A percentile compares a stretch with the other conserved stretches of the same genome.
These are phyloP conservation scores for Jacaranda copaia DNA, from an alignment of 257 asterid genomes.

Conservation along the genomic window DNA sequence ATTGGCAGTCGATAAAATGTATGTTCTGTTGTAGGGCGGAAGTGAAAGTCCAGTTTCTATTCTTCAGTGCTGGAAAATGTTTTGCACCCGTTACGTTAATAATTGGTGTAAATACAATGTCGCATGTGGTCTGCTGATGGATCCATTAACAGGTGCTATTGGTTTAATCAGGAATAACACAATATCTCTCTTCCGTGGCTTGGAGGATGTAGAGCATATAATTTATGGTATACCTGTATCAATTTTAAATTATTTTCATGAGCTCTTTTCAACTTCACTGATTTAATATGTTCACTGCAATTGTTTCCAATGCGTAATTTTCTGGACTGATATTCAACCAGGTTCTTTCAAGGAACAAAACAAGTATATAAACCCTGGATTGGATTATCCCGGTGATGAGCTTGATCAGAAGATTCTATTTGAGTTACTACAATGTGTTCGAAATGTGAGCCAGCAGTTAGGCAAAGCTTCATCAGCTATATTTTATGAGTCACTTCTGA, in stretches of 20 bases:
- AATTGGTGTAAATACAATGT: slow-evolving; percentile 83
- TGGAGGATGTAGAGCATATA: slow-evolving; percentile 84
- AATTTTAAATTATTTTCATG: slow-evolving; percentile 35
- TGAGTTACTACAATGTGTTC: slow-evolving; percentile 75
- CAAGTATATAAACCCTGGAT: slow-evolving; percentile 40
- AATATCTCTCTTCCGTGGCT: slow-evolving; percentile 78
- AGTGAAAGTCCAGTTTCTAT: slow-evolving; percentile 68
- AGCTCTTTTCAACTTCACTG: slow-evolving; percentile 19
- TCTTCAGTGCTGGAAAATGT: slow-evolving; percentile 76
- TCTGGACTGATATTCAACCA: slow-evolving; percentile 41
- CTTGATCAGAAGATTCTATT: slow-evolving; percentile 62
- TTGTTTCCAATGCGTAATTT: slow-evolving; percentile 36
- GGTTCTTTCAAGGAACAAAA: slow-evolving; percentile 68
- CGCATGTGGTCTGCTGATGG: slow-evolving; percentile 77
- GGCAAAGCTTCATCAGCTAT: slow-evolving; percentile 90
- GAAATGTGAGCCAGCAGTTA: slow-evolving; percentile 77
- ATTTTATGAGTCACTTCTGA: slow-evolving; percentile 73
- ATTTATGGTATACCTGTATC: slow-evolving; percentile 59
- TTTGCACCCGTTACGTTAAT: slow-evolving; percentile 65
- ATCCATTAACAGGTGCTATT: slow-evolving; percentile 75
- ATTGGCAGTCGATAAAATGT: slow-evolving; percentile 38
- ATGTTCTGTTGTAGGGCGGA: slow-evolving; percentile 63
- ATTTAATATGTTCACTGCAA: slow-evolving; percentile 28
- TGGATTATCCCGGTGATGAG: slow-evolving; percentile 54
- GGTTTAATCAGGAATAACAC: slow-evolving; percentile 78